Percentiles rank a stretch among this genome's conserved stretches.
Evolutionary conservation across 2,329 filamentous ascomycete species (phyloP).

Genomic region (Beauveria asiatica): DNA sequence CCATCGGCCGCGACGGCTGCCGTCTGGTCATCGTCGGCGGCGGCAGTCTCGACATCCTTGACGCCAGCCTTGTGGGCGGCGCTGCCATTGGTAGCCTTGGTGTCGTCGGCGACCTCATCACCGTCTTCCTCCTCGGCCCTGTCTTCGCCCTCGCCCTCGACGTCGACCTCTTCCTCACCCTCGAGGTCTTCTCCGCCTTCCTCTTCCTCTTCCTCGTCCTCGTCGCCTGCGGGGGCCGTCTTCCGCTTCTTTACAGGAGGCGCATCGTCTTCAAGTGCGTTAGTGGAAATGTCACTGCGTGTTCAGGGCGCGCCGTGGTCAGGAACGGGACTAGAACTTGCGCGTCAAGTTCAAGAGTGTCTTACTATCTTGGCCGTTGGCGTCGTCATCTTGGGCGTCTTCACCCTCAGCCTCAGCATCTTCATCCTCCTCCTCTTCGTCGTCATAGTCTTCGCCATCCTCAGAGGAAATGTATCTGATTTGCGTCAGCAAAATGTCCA

Average conservation of each 20-base stretch:
- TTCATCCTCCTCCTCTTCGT: conserved; percentile 31
- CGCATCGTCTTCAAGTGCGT: conserved; percentile 23
- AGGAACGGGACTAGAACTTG: not conserved
- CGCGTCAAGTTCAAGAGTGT: not conserved
- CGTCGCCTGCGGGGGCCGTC: conserved; percentile 29
- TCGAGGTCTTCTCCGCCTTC: conserved; percentile 17
- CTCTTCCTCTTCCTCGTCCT: conserved; percentile 26
- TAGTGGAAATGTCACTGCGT: conserved; percentile 7
- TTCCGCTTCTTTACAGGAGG: conserved; percentile 46
- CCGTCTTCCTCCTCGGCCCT: conserved; percentile 20
- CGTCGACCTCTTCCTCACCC: not conserved
- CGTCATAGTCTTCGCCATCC: conserved; percentile 33
- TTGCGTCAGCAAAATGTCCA: conserved; percentile 4
- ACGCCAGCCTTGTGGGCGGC: conserved; percentile 19
- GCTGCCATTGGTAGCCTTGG: not conserved
- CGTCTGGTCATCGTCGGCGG: conserved; percentile 22
- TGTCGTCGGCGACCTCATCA: conserved; percentile 17
- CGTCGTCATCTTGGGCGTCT: conserved; percentile 23
- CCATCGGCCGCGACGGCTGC: not conserved
- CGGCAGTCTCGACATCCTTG: conserved; percentile 21
- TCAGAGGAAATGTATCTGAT: conserved; percentile 28
- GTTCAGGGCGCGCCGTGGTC: not conserved
- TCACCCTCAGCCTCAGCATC: conserved; percentile 29
- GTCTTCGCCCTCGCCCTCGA: conserved; percentile 17
- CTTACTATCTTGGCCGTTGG: conserved; percentile 23